These are phyloP conservation scores for Aspergillus conjunctus DNA, from an alignment of 495 filamentous ascomycete species.

Conservation along the genomic window DNA sequence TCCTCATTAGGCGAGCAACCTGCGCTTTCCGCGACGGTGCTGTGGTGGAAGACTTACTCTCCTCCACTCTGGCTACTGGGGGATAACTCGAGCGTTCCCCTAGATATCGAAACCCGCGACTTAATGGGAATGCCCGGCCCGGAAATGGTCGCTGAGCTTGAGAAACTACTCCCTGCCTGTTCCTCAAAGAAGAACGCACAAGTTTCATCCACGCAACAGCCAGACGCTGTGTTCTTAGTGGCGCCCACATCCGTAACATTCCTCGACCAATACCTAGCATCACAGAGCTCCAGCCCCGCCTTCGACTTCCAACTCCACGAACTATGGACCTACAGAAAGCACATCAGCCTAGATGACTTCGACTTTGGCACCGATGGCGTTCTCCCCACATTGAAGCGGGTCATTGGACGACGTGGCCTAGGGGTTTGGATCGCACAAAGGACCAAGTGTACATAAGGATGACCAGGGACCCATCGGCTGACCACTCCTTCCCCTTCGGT, in stretches of 20 bases:
- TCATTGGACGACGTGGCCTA: conserved; percentile 79
- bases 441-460: conserved; percentile 20
- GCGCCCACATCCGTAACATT: conserved; percentile 72
- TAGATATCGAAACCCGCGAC: conserved; percentile 67
- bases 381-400: conserved; percentile 67
- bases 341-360: conserved; percentile 90
- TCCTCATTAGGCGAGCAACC: conserved; percentile 31
- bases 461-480: conserved; percentile 15
- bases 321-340: conserved; percentile 72
- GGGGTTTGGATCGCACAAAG: conserved; percentile 62
- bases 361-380: conserved; percentile 87
- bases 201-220: background rate
- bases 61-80: conserved; percentile 92
- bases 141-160: conserved; percentile 61
- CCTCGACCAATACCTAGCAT: conserved; percentile 62
- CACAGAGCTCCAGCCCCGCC: conserved; percentile 22
- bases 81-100: conserved; percentile 58
- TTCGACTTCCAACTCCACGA: conserved; percentile 49
- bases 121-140: conserved; percentile 77
- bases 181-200: conserved; percentile 7
- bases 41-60: conserved; percentile 99
- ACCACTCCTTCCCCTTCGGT: background rate
- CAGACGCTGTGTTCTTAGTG: conserved; percentile 60
- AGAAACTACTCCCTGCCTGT: conserved; percentile 58
- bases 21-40: conserved; percentile 62